Percentiles rank a stretch among this genome's conserved stretches.
Conservation (phyloP, 768 basidiomycete species). For the Sporobolomyces pararoseus region DNA sequence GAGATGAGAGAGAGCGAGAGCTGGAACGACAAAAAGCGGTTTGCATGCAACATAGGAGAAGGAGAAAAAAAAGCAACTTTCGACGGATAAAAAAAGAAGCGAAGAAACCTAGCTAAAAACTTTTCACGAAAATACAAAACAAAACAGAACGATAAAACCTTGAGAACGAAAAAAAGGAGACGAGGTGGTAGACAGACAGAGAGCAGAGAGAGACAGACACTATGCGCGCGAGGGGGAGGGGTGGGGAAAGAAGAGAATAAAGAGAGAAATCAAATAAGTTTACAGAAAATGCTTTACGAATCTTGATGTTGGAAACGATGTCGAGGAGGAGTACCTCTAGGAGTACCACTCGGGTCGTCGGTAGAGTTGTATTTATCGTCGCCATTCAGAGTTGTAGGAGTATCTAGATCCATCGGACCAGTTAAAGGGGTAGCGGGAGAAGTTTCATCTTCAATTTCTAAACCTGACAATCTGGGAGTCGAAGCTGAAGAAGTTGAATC, state of each 20-base stretch:
- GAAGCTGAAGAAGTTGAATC: no score
- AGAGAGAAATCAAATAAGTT: not conserved
- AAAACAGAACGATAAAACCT: no score
- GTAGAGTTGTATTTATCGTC: not conserved
- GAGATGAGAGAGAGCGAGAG: no score
- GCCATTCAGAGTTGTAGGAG: not conserved
- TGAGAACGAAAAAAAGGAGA: no score
- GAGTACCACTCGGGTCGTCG: not conserved
- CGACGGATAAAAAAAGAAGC: no score
- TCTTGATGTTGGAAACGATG: not conserved
- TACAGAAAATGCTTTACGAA: not conserved
- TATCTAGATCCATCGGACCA: conserved; percentile 8
- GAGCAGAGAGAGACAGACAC: not conserved
- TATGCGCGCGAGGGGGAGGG: not conserved
- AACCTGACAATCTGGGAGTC: not conserved
- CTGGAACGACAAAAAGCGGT: no score
- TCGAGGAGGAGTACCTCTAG: not conserved
- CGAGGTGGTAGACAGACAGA: not conserved
- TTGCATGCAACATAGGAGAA: no score
- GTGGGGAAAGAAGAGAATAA: not conserved
- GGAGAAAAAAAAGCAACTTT: no score
- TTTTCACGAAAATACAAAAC: no score
- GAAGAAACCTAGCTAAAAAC: no score
- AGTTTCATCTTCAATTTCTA: conserved; percentile 4
- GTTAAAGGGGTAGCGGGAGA: conserved; percentile 14